phyloP scores from a whole-genome alignment of 2,329 filamentous ascomycete species.

The Colletotrichum coccodes region DNA sequence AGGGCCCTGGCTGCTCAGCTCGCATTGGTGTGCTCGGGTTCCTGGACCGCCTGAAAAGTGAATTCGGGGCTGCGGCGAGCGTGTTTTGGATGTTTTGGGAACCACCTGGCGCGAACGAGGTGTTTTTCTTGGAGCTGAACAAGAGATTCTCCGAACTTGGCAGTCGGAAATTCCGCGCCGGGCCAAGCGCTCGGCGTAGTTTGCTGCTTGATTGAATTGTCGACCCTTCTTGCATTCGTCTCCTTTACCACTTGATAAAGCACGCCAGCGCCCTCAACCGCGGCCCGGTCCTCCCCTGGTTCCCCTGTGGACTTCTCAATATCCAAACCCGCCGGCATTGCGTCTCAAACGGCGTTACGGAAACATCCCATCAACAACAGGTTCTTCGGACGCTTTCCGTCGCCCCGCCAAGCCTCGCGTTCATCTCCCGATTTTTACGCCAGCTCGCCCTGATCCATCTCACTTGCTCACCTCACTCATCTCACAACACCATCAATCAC shows the following conservation, averaged over 20 bases:
- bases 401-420: not conserved
- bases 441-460: not conserved
- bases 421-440: not conserved
- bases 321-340: not conserved
- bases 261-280: not conserved
- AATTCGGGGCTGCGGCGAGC: not conserved
- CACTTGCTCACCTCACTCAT: not conserved
- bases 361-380: not conserved
- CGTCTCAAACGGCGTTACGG: not conserved
- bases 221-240: not conserved
- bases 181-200: constrained; percentile 20
- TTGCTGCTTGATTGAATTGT: not conserved
- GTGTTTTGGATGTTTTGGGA: not conserved
- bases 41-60: not conserved
- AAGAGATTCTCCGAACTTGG: constrained; percentile 12
- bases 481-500: not conserved
- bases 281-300: constrained; percentile 10
- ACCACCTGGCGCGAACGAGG: not conserved
- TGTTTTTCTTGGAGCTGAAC: not conserved
- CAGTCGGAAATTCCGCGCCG: constrained; percentile 19
- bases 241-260: not conserved
- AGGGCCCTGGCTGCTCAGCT: not conserved
- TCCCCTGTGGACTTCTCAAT: not conserved
- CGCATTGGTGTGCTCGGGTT: too few relatives aligned
- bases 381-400: not conserved